phyloP scores from a whole-genome alignment of 2,329 filamentous ascomycete species.

The Alternaria sp. region DNA sequence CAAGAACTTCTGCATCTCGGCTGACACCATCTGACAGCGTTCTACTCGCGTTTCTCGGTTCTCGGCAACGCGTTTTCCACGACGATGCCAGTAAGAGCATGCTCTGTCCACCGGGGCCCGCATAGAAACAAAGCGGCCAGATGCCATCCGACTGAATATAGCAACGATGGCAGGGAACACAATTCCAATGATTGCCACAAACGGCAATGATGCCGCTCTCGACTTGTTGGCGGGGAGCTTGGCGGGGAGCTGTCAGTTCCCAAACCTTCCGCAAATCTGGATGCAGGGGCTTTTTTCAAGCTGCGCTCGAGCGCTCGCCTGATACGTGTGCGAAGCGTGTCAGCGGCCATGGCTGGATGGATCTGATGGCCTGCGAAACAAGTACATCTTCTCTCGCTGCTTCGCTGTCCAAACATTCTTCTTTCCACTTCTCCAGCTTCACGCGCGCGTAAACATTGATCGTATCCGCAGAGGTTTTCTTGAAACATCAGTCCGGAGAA shows the following conservation, averaged over 20 bases:
- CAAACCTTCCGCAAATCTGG: conserved; percentile 16
- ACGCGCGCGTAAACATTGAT: conserved; percentile 12
- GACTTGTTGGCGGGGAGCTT: conserved; percentile 26
- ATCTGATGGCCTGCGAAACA: conserved; percentile 32
- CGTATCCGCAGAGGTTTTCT: conserved; percentile 5
- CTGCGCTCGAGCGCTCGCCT: conserved; percentile 19
- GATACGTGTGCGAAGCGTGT: conserved; percentile 26
- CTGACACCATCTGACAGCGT: conserved; percentile 5
- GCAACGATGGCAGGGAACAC: not conserved
- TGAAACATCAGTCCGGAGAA: conserved; percentile 10
- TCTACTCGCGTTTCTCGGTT: conserved; percentile 11
- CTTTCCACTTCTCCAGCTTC: conserved; percentile 16
- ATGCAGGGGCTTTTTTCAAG: conserved; percentile 26
- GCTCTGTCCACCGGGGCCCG: conserved; percentile 10
- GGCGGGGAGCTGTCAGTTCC: conserved; percentile 29
- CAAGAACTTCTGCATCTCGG: conserved; percentile 7
- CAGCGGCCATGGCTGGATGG: conserved; percentile 14
- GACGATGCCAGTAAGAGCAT: conserved; percentile 21
- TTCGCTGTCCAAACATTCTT: conserved; percentile 24
- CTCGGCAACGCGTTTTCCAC: conserved; percentile 16
- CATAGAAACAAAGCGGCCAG: conserved; percentile 12
- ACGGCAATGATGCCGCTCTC: conserved; percentile 7
- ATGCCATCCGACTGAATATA: conserved; percentile 13
- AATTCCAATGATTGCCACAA: conserved; percentile 3
- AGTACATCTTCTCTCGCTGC: conserved; percentile 28